Conservation (phyloP, 305 asterid genomes). For the Rubia occidens region DNA sequence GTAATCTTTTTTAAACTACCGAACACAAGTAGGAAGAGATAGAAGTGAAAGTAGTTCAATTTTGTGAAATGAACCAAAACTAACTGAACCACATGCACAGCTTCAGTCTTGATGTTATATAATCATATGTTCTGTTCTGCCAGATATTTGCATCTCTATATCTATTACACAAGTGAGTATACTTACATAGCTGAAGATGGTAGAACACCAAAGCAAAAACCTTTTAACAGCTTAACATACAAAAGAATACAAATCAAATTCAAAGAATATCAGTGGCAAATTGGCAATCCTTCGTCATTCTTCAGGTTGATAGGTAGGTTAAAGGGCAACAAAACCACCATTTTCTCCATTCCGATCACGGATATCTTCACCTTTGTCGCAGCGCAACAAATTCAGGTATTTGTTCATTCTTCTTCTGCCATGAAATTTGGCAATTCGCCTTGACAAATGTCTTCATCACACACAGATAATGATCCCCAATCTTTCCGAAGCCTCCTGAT, state of each 20-base stretch:
- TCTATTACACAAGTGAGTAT: neutral
- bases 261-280: slow-evolving; percentile 12
- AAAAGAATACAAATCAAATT: slow-evolving; percentile 15
- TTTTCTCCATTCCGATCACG: neutral
- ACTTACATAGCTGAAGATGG: slow-evolving; percentile 4
- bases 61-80: neutral
- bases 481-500: slow-evolving; percentile 76
- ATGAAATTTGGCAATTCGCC: slow-evolving; percentile 71
- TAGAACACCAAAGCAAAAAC: neutral
- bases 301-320: neutral
- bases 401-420: slow-evolving; percentile 60
- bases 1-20: neutral
- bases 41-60: neutral
- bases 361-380: neutral
- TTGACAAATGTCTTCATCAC: slow-evolving; percentile 80
- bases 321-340: neutral
- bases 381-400: neutral
- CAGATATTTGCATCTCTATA: neutral
- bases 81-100: neutral
- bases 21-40: neutral
- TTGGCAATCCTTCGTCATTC: neutral
- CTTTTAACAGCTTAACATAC: slow-evolving; percentile 9
- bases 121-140: neutral
- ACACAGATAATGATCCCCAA: slow-evolving; percentile 79
- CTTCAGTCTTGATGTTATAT: neutral